A percentile compares a stretch with the other conserved stretches of the same genome.
phyloP scores from a whole-genome alignment of 768 basidiomycete species.

The Termitomyces titanicus region DNA sequence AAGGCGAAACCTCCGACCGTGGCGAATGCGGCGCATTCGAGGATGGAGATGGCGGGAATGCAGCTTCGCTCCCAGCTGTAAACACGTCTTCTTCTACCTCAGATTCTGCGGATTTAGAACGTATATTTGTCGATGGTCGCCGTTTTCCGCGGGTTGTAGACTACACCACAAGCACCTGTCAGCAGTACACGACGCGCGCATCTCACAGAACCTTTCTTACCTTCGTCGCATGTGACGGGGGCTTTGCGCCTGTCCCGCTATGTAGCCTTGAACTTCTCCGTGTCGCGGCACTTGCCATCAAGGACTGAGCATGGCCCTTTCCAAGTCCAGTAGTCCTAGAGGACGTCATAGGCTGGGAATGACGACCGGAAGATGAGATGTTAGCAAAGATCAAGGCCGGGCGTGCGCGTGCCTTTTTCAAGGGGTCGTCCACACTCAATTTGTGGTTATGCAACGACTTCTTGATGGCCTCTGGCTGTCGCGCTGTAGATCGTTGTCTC shows the following conservation, averaged over 20 bases:
- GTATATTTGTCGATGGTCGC: slow-evolving; percentile 48
- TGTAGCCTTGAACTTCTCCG: slow-evolving; percentile 75
- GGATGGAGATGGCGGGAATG: slow-evolving; percentile 59
- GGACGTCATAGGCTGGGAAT: slow-evolving; percentile 69
- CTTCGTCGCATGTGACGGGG: slow-evolving; percentile 43
- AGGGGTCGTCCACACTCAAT: slow-evolving; percentile 61
- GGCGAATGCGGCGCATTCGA: slow-evolving; percentile 59
- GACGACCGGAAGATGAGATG: slow-evolving; percentile 81
- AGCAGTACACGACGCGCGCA: not conserved
- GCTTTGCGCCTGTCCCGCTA: slow-evolving; percentile 53
- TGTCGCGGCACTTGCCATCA: slow-evolving; percentile 42
- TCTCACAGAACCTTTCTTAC: slow-evolving; percentile 27
- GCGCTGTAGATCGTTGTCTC: slow-evolving; percentile 63
- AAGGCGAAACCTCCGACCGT: slow-evolving; percentile 59
- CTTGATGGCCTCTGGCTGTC: slow-evolving; percentile 50
- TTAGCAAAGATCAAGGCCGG: slow-evolving; percentile 85
- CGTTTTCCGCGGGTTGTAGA: slow-evolving; percentile 53
- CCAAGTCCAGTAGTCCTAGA: slow-evolving; percentile 52
- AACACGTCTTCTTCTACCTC: slow-evolving; percentile 66
- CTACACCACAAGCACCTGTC: slow-evolving; percentile 17
- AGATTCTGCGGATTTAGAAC: slow-evolving; percentile 63
- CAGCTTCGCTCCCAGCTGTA: slow-evolving; percentile 38
- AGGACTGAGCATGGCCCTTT: slow-evolving; percentile 47
- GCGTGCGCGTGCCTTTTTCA: slow-evolving; percentile 91
- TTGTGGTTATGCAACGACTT: slow-evolving; percentile 52